phyloP scores from a whole-genome alignment of 495 filamentous ascomycete genomes.

The Penicillium soppii region DNA sequence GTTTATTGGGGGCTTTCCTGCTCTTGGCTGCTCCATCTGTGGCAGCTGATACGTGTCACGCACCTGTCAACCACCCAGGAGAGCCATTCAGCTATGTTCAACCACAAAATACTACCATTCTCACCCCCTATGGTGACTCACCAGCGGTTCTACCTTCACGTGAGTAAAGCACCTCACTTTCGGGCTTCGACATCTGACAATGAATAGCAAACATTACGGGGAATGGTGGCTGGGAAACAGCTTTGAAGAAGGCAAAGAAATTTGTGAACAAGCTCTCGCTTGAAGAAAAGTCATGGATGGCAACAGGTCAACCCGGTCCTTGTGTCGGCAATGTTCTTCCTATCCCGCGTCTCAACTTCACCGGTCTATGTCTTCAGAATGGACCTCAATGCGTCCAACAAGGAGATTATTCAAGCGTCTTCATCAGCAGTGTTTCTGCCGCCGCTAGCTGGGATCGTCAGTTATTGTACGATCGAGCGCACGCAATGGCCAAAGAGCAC shows the following conservation, averaged over 20 bases:
- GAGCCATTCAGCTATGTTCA: slow-evolving; percentile 15
- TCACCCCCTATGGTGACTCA: slow-evolving; percentile 13
- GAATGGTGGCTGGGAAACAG: slow-evolving; percentile 65
- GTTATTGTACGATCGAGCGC: slow-evolving; percentile 63
- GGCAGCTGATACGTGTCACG: not conserved
- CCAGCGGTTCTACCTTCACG: slow-evolving; percentile 16
- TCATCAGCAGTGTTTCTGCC: slow-evolving; percentile 40
- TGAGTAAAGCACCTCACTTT: slow-evolving; percentile 1
- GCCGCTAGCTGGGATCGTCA: slow-evolving; percentile 68
- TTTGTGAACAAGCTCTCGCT: slow-evolving; percentile 75
- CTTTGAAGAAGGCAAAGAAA: slow-evolving; percentile 62
- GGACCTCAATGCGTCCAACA: slow-evolving; percentile 51
- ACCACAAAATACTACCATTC: slow-evolving; percentile 15
- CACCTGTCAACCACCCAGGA: not conserved
- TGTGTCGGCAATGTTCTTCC: slow-evolving; percentile 75
- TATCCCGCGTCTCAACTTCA: slow-evolving; percentile 40
- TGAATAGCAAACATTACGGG: slow-evolving; percentile 19
- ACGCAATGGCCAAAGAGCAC: slow-evolving; percentile 58
- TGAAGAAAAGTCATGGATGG: slow-evolving; percentile 79
- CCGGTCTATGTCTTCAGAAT: slow-evolving; percentile 54
- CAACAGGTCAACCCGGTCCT: slow-evolving; percentile 66
- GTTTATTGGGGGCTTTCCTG: not conserved
- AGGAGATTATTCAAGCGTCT: slow-evolving; percentile 48
- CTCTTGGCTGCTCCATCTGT: not conserved
- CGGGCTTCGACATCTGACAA: not conserved